phyloP scores from a whole-genome alignment of 768 basidiomycete genomes.

The Boletus vermiculosoides region DNA sequence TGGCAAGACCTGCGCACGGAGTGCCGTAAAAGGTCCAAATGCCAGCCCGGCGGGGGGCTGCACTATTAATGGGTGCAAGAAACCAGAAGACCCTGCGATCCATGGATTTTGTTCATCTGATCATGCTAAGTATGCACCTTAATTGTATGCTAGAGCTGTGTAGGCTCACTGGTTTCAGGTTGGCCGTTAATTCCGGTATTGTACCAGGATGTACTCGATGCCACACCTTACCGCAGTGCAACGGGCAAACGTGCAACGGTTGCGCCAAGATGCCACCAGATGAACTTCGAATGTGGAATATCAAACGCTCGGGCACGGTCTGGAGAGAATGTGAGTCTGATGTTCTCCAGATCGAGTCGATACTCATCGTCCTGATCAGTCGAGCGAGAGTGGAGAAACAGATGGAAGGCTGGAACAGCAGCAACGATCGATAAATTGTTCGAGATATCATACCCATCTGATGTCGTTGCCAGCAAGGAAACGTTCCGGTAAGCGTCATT shows the following conservation, averaged over 20 bases:
- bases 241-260: slow-evolving; percentile 46
- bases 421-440: slow-evolving; percentile 57
- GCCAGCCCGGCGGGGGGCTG: slow-evolving; percentile 40
- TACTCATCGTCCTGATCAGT: slow-evolving; percentile 41
- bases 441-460: slow-evolving; percentile 41
- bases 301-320: slow-evolving; percentile 43
- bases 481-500: slow-evolving; percentile 42
- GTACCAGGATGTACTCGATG: slow-evolving; percentile 52
- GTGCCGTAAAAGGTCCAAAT: slow-evolving; percentile 31
- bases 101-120: slow-evolving; percentile 57
- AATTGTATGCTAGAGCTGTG: slow-evolving; percentile 1
- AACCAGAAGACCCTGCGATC: slow-evolving; percentile 48
- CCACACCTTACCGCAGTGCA: slow-evolving; percentile 44
- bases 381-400: slow-evolving; percentile 49
- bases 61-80: slow-evolving; percentile 50
- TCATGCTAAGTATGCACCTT: slow-evolving; percentile 50
- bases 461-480: slow-evolving; percentile 40
- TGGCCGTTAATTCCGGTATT: slow-evolving; percentile 50
- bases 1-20: slow-evolving; percentile 59
- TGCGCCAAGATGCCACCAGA: slow-evolving; percentile 48
- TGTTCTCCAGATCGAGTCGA: slow-evolving; percentile 17
- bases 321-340: slow-evolving; percentile 51
- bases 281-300: slow-evolving; percentile 47
- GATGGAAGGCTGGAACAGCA: slow-evolving; percentile 31
- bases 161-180: slow-evolving; percentile 34